These are phyloP conservation scores for Sugiyamaella japonica DNA, from an alignment of 1,139 yeast species.

Conservation along the genomic window DNA sequence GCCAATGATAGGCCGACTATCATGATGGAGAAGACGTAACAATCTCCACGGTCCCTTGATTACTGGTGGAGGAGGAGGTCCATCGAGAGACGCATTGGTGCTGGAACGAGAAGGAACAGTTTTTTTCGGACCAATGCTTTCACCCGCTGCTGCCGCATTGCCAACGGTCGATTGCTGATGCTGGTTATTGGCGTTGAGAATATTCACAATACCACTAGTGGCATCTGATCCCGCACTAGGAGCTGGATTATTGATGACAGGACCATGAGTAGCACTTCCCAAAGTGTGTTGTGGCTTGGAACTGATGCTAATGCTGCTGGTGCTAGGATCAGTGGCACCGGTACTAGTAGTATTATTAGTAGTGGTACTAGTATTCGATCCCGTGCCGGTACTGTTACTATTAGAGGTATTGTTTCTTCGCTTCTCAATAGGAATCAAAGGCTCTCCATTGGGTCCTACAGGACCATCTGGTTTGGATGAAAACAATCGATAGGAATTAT, in stretches of 20 bases:
- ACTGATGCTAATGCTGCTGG: neutral
- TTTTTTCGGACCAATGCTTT: neutral
- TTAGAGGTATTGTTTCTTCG: conserved; percentile 38
- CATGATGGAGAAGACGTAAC: conserved; percentile 81
- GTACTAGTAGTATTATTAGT: neutral
- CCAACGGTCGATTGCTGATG: conserved; percentile 11
- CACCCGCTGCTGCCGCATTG: conserved; percentile 15
- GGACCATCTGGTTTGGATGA: conserved; percentile 43
- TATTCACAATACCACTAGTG: conserved; percentile 13
- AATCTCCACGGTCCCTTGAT: conserved; percentile 81
- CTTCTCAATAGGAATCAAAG: conserved; percentile 32
- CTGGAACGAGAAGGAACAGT: conserved; percentile 4
- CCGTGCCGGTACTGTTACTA: conserved; percentile 27
- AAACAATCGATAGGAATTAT: conserved; percentile 76
- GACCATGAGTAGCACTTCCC: conserved; percentile 8
- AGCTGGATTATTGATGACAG: neutral
- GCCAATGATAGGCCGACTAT: conserved; percentile 74
- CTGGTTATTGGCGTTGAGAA: conserved; percentile 12
- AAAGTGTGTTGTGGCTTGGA: neutral
- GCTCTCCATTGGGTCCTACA: conserved; percentile 15
- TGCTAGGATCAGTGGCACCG: neutral
- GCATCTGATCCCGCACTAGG: neutral
- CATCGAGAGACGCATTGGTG: conserved; percentile 14
- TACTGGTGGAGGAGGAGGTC: conserved; percentile 25
- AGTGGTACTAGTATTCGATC: neutral